Conservation (phyloP, 2,329 filamentous ascomycete species). For the Botrytis byssoidea region DNA sequence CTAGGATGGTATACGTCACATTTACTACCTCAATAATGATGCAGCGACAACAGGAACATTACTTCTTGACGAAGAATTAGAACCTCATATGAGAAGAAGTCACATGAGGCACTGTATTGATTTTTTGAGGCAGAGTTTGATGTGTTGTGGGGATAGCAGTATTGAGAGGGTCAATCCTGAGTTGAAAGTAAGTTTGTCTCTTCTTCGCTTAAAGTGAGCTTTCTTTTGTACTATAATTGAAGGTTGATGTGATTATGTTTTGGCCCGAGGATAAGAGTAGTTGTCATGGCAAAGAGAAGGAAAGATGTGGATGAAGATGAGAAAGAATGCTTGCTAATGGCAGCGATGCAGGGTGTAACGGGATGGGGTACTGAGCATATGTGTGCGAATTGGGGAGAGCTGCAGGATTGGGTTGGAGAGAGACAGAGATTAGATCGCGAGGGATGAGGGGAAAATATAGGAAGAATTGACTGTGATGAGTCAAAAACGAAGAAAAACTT, state of each 20-base stretch:
- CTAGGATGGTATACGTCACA: background rate
- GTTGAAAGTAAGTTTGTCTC: background rate
- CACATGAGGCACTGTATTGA: constrained; percentile 24
- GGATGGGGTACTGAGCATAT: constrained; percentile 10
- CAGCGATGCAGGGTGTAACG: background rate
- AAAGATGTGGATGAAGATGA: background rate
- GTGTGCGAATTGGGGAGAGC: constrained; percentile 7
- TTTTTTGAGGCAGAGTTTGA: constrained; percentile 25
- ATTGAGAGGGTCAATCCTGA: constrained; percentile 8
- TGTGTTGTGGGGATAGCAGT: constrained; percentile 25
- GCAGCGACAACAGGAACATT: background rate
- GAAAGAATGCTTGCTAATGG: background rate
- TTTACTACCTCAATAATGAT: constrained; percentile 2
- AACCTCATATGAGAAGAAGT: constrained; percentile 8
- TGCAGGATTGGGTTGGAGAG: constrained; percentile 7
- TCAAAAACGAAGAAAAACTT: background rate
- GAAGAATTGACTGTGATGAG: background rate
- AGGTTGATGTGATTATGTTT: background rate
- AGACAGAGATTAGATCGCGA: background rate
- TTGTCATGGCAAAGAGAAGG: background rate
- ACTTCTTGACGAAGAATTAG: background rate
- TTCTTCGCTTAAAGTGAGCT: accelerated
- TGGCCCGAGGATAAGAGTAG: accelerated
- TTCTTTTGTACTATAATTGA: accelerated
- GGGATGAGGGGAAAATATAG: background rate